These are phyloP conservation scores for Camillea tinctor DNA, from an alignment of 2,329 filamentous ascomycete genomes.

Conservation along the genomic window DNA sequence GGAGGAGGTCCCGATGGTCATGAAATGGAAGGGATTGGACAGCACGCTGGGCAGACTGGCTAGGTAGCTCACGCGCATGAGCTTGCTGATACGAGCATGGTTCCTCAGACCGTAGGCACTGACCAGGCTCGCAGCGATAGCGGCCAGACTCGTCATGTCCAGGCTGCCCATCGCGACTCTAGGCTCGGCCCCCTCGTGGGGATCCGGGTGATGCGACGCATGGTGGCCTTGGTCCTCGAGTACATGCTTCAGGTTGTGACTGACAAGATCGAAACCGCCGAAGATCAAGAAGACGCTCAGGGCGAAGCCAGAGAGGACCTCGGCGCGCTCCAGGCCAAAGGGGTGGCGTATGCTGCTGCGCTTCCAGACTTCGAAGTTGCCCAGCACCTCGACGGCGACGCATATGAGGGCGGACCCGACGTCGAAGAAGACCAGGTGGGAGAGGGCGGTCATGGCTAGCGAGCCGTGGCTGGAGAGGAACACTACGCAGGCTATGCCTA, in stretches of 20 bases:
- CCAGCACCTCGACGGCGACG: conserved; percentile 86
- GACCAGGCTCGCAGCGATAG: conserved; percentile 78
- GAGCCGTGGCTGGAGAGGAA: conserved; percentile 84
- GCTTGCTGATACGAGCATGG: conserved; percentile 86
- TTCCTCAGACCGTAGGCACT: conserved; percentile 87
- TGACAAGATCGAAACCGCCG: conserved; percentile 93
- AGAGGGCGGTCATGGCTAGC: conserved; percentile 86
- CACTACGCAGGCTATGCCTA: conserved; percentile 77
- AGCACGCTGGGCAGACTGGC: conserved; percentile 80
- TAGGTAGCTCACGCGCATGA: conserved; percentile 83
- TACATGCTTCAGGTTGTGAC: conserved; percentile 90
- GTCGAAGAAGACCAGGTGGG: conserved; percentile 92
- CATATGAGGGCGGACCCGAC: conserved; percentile 89
- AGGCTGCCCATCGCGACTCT: conserved; percentile 72
- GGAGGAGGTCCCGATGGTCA: conserved; percentile 83
- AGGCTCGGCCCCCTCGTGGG: conserved; percentile 47
- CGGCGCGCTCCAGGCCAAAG: conserved; percentile 86
- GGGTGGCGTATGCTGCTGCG: conserved; percentile 89
- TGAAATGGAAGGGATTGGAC: conserved; percentile 91
- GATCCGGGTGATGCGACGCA: conserved; percentile 68
- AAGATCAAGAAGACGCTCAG: conserved; percentile 97
- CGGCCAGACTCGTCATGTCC: conserved; percentile 77
- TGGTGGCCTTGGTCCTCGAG: conserved; percentile 72
- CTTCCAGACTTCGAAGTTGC: conserved; percentile 98
- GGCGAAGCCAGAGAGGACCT: conserved; percentile 92